Conservation (phyloP, 306 rosid species). For the Trifolium pratense region DNA sequence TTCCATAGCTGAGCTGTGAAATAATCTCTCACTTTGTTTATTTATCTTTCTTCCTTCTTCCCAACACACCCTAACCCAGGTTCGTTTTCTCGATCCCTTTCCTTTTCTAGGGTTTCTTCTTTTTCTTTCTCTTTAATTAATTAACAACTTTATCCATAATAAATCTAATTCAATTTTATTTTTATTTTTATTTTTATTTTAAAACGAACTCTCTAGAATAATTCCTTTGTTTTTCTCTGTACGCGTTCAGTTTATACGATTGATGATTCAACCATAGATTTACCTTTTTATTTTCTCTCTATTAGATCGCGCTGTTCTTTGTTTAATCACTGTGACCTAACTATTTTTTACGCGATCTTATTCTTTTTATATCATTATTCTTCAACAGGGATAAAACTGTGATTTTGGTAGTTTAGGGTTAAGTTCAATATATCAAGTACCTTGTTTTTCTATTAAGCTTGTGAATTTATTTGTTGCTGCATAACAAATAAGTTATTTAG, state of each 20-base stretch:
- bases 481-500: not conserved
- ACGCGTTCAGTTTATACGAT: too few relatives aligned
- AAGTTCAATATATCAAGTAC: constrained; percentile 20
- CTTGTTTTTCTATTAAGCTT: constrained; percentile 12
- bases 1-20: too few relatives aligned
- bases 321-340: not conserved
- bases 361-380: not conserved
- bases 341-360: not conserved
- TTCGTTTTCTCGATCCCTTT: not conserved
- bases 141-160: too few relatives aligned
- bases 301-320: constrained; percentile 27
- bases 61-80: too few relatives aligned
- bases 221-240: not conserved
- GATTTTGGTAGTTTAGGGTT: constrained; percentile 30
- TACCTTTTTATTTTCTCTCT: not conserved
- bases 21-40: too few relatives aligned
- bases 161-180: too few relatives aligned
- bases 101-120: not conserved
- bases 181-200: too few relatives aligned
- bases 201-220: too few relatives aligned
- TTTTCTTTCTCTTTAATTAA: too few relatives aligned
- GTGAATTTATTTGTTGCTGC: constrained; percentile 24
- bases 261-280: not conserved
- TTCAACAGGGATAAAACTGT: not conserved
- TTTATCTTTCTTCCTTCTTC: too few relatives aligned